Base-by-base conservation (phyloP, 176 grass and related monocot genomes). In the Oryza meridionalis region DNA sequence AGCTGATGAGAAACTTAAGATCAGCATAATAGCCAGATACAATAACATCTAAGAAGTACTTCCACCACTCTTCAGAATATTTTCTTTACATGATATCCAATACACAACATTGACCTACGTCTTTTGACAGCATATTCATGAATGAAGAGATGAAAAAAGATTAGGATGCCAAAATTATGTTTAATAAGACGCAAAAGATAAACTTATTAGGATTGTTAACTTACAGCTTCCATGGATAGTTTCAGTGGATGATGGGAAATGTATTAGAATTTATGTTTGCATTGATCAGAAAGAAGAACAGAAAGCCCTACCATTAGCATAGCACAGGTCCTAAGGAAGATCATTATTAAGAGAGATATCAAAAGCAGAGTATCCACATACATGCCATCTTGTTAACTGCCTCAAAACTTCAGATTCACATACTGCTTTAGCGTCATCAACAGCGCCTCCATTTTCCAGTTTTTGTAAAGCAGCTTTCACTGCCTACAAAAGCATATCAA, bases 321-420 rank as follows among this genome's bases (percentile, higher is more conserved):
- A 44, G 71, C 9, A 69, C 0, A 16, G 69, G 71, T 81, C 31
- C 71, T 29, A 73, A 8, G 72, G 26, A 73, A 11, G 42, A 49
- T 11, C 33, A 8, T n/a, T 79, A 75, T 67, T 4, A 67, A 15
- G 25, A 75, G 7, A 49, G 14, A 44, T 29, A 31, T 31, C 5
- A 76, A 68, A 24, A 55, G 59, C 42, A 38, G 37, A 67, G 59
- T n/a, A 75, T 75, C 42, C 35, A 70, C 86, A 65, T 82, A 95
- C 90, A 75, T 85, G 77, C 93, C 93, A 95, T 79, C 84, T 88
- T 40, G 82, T 65, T 32, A 95, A 81, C 76, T 92, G 93, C 88
- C 80, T 92, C 43, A 95, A 72, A 72, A 95, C 75, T 42, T 88
- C 93, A 78, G 85, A 85, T 80, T 95, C 93, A 86, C 93, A 95